Percentiles rank a stretch among this genome's conserved stretches.
These are phyloP conservation scores for Colletotrichum higginsianum DNA, from an alignment of 2,329 filamentous ascomycete species.

Conservation along the genomic window DNA sequence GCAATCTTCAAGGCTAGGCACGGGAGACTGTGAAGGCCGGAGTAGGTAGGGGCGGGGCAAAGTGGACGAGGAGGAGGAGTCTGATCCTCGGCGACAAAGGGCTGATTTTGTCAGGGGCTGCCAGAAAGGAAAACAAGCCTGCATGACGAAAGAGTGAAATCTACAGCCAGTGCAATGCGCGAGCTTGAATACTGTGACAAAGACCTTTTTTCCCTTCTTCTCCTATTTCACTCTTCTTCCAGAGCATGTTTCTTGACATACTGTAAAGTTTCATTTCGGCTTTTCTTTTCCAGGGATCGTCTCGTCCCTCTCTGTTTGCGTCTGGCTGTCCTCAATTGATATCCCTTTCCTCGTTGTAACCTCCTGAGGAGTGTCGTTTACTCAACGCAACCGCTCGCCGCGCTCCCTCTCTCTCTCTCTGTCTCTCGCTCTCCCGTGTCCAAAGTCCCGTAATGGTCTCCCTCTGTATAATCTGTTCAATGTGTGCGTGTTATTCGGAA, in stretches of 20 bases:
- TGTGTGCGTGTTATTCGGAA: not conserved
- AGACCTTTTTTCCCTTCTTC: not conserved
- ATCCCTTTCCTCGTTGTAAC: conserved; percentile 28
- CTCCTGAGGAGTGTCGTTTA: conserved; percentile 8
- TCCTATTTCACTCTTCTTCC: not conserved
- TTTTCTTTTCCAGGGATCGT: not conserved
- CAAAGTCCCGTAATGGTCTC: not conserved
- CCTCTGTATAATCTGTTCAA: not conserved
- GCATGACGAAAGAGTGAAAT: conserved; percentile 22
- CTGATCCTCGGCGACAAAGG: not conserved
- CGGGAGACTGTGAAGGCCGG: conserved; percentile 58
- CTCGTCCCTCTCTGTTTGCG: not conserved
- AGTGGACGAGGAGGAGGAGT: conserved; percentile 1
- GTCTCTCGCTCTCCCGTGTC: not conserved
- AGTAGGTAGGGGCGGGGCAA: not conserved
- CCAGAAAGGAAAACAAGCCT: conserved; percentile 1
- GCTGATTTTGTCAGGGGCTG: not conserved
- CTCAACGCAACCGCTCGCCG: not conserved
- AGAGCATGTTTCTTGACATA: conserved; percentile 7
- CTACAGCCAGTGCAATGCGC: conserved; percentile 6
- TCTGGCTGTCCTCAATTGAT: conserved; percentile 20
- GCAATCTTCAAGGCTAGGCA: conserved; percentile 85
- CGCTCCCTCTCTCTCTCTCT: too few species aligned
- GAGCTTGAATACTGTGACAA: not conserved
- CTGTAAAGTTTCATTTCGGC: not conserved